These are phyloP conservation scores for Quercus gilva DNA, from an alignment of 306 rosid genomes.

Conservation along the genomic window DNA sequence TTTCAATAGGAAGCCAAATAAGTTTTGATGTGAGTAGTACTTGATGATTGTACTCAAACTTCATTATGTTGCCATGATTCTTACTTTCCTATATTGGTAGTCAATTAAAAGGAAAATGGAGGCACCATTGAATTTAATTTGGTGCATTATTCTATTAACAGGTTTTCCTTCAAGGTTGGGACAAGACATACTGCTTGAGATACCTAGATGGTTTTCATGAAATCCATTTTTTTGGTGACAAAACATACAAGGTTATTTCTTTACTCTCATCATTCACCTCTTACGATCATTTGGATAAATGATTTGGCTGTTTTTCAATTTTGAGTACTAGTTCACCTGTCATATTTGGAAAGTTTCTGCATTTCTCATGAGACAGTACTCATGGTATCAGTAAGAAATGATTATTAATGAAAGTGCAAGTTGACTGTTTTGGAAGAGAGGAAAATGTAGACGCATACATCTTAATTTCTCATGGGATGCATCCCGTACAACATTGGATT, in stretches of 20 bases:
- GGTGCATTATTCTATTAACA: constrained; percentile 28
- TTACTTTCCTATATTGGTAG: constrained; percentile 5
- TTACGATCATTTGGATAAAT: background rate
- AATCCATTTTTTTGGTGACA: constrained; percentile 93
- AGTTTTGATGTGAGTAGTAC: constrained; percentile 80
- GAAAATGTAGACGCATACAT: background rate
- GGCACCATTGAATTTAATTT: background rate
- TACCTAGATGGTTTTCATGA: constrained; percentile 75
- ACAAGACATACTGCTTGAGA: constrained; percentile 89
- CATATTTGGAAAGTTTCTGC: background rate
- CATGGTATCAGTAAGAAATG: background rate
- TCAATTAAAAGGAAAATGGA: constrained; percentile 2
- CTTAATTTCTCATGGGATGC: background rate
- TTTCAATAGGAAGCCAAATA: constrained; percentile 95
- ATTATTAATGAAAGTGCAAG: background rate
- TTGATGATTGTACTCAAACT: constrained; percentile 7
- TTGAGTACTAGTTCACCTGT: background rate
- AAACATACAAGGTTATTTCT: constrained; percentile 75
- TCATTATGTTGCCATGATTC: constrained; percentile 5
- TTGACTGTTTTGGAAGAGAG: background rate
- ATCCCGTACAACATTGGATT: background rate
- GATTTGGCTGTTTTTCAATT: background rate
- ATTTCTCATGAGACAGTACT: background rate
- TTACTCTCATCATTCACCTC: background rate
- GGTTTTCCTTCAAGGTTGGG: constrained; percentile 99